Base-by-base conservation (phyloP, 139 green algal genomes). In the Eudorina sp. region DNA sequence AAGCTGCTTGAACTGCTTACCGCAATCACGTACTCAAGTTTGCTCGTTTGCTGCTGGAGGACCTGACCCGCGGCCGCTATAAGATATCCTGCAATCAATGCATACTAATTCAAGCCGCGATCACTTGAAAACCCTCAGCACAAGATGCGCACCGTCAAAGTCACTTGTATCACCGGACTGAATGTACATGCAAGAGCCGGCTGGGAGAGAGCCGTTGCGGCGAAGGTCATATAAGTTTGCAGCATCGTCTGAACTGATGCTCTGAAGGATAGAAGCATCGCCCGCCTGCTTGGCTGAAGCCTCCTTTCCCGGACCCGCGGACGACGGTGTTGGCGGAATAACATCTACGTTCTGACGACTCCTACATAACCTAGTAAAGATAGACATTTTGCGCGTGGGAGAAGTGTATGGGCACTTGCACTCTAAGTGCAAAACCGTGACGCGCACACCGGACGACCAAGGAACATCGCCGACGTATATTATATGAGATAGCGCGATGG, bases 121-220 rank as follows among this genome's bases (percentile, higher is more conserved):
- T 27, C 34, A 40, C 18, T 43, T 16, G 38, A 23, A 41, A 41
- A 73, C 18, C 64, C 34, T 34, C 23, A 66, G 29, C 55, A 11
- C 7, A 11, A 19, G 16, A 38, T 5, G 36, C 75, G 18, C 68
- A 92, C 89, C 89, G 62, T 92, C 89, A 45, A 92, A 90, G 60
- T 92, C 89, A 48, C 89, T 89, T 2, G 89, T 88, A 51, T 92
- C 89, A 46, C 89, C 89, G 11, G 66, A 86, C 79, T 92, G 89
- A 27, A 92, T 88, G 25, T 92, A 92, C 58, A 92, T 55, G 36
- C 70, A 86, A 16, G 72, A 76, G 29, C 89, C 89, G 14, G 38
- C 8, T 29, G 87, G 87, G 9, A 90, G 25, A 4, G 7, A 6
- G 14, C 29, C 38, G 5, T n/a, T 29, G 0, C 40, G 43, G 27